Evolutionary conservation across 305 asterid genomes (phyloP), one percentile per base, ranked within the genome.

Genomic region (Fraxinus paxiana): DNA sequence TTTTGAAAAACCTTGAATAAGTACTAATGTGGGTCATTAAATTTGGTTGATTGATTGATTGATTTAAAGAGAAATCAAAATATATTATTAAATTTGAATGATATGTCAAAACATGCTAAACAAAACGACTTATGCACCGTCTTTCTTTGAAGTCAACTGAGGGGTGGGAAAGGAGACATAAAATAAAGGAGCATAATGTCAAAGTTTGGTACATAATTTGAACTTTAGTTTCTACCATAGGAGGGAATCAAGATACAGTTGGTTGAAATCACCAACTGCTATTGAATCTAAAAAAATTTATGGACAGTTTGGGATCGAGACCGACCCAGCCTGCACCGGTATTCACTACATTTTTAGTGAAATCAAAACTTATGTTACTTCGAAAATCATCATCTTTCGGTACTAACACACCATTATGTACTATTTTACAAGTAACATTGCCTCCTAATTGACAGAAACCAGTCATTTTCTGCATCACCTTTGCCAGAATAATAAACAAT

Each of bases 191-290:
- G 79, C 84, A 77, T 12, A 76, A 71, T 33, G 89, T 87, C 90
- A 86, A 89, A 79, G 88, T 86, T 85, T 37, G 90, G 84, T 86
- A 71, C 78, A 48, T 37, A 83, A 70, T 73, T 86, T 82, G 85
- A 85, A 81, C 67, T 33, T 79, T 41, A 38, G 82, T 38, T 82
- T 82, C 77, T 5, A 12, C 61, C 12, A 48, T 34, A 4, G 73
- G 74, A 51, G 31, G 80, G 78, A 73, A 72, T 82, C 46, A 76
- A 73, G 73, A 77, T 30, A 6, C 38, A 6, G 88, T 88, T 85
- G 81, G 88, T 87, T 87, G 81, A 48, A 79, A 82, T 63, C 72
- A 76, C 65, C 81, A 77, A 71, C 48, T 79, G 31, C 51, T 18
- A 43, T 43, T 43, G 54, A 48, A 15, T 15, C 59, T n/a, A 1